phyloP scores from a whole-genome alignment of 306 rosid species.

The Acacia melanoxylon region DNA sequence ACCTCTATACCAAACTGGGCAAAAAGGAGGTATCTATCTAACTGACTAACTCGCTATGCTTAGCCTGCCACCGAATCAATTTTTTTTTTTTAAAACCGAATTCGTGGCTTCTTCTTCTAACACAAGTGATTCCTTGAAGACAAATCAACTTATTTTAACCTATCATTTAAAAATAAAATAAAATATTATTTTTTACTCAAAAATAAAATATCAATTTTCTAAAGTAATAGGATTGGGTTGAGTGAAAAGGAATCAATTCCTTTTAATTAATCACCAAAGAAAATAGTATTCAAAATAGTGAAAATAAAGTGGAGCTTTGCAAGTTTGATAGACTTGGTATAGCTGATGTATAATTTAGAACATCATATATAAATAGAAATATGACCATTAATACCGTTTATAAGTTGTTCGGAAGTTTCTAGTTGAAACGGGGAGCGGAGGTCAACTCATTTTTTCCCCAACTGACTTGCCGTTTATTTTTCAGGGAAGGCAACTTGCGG shows the following conservation, averaged over 20 bases:
- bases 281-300: neutral
- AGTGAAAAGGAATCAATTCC: neutral
- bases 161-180: neutral
- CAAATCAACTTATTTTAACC: neutral
- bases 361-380: neutral
- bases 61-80: conserved; percentile 2
- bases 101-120: too few relatives aligned
- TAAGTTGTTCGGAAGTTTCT: neutral
- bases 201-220: neutral
- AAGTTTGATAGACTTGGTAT: neutral
- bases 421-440: neutral
- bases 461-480: conserved; percentile 25
- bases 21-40: conserved; percentile 65
- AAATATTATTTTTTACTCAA: neutral
- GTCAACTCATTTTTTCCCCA: neutral
- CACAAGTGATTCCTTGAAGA: too few relatives aligned
- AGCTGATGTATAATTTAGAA: neutral
- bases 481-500: conserved; percentile 77
- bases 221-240: neutral
- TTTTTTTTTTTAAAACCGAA: too few relatives aligned
- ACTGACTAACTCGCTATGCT: neutral
- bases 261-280: neutral
- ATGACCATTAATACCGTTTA: neutral
- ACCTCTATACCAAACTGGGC: conserved; percentile 70
- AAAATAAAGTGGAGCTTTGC: neutral